Percentiles rank a stretch among this genome's conserved stretches.
phyloP scores from a whole-genome alignment of 208 protist genomes.

The Porcisia hertigi region DNA sequence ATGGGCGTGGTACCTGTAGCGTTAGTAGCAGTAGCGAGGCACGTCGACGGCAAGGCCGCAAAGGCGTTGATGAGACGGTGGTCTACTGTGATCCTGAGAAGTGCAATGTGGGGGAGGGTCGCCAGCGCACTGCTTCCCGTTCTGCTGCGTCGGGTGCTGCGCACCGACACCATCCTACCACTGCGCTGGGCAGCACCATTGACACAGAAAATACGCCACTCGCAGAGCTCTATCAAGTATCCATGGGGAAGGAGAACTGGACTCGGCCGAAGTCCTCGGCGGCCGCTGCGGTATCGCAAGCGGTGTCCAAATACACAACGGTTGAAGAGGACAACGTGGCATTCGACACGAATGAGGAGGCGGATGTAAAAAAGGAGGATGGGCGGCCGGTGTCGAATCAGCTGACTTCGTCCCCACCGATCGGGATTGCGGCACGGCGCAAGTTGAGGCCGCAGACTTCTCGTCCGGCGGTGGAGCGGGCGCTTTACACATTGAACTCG shows the following conservation, averaged over 20 bases:
- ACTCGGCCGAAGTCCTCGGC: slow-evolving; percentile 6
- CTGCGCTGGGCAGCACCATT: background rate
- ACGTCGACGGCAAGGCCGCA: slow-evolving; percentile 10
- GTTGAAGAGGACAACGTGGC: slow-evolving; percentile 29
- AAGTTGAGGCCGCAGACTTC: slow-evolving; percentile 48
- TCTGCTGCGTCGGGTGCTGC: background rate
- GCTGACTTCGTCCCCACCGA: slow-evolving; percentile 21
- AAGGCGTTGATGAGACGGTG: slow-evolving; percentile 16
- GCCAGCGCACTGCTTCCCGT: background rate
- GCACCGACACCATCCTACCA: background rate
- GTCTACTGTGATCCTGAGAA: slow-evolving; percentile 16
- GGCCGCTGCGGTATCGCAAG: background rate
- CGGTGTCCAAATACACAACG: slow-evolving; percentile 9
- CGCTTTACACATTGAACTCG: slow-evolving; percentile 53
- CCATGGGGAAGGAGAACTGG: slow-evolving; percentile 31
- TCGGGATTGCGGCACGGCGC: slow-evolving; percentile 62
- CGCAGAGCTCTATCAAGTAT: slow-evolving; percentile 28
- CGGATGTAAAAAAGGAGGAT: background rate
- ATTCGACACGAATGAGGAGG: slow-evolving; percentile 30
- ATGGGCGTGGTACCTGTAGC: slow-evolving; percentile 1
- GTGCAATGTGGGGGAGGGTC: background rate
- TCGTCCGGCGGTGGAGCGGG: slow-evolving; percentile 50
- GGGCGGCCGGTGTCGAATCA: slow-evolving; percentile 9
- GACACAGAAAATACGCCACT: slow-evolving; percentile 31
- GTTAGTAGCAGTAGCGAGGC: slow-evolving; percentile 25